These are phyloP conservation scores for Neohortaea acidophila DNA, from an alignment of 495 filamentous ascomycete genomes.

Conservation along the genomic window DNA sequence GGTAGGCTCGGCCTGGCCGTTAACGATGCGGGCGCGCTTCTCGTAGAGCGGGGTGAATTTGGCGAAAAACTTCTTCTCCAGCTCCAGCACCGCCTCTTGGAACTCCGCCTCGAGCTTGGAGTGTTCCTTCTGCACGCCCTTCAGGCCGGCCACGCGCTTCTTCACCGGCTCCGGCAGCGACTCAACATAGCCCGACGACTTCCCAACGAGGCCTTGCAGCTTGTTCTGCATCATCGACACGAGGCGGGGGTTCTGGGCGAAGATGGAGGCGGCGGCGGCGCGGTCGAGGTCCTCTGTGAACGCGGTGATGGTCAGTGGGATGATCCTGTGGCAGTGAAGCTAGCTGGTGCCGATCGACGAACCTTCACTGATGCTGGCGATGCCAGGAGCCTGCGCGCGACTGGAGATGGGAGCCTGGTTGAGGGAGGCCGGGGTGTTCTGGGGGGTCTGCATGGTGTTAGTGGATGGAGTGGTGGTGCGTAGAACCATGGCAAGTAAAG, in stretches of 20 bases:
- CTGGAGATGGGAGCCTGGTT: conserved; percentile 94
- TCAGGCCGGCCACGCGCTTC: conserved; percentile 82
- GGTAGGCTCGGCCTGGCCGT: conserved; percentile 72
- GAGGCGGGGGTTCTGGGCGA: conserved; percentile 83
- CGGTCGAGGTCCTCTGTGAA: conserved; percentile 76
- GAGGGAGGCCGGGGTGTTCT: conserved; percentile 21
- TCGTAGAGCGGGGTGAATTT: conserved; percentile 97
- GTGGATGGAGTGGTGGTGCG: not conserved
- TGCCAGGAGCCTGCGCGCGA: conserved; percentile 85
- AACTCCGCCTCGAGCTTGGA: conserved; percentile 94
- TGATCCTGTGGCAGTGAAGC: conserved; percentile 3
- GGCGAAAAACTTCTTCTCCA: conserved; percentile 98
- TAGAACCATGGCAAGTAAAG: not conserved
- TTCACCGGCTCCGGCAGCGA: conserved; percentile 77
- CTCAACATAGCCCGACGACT: conserved; percentile 95
- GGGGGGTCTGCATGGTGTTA: conserved; percentile 9
- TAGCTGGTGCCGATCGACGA: conserved; percentile 27
- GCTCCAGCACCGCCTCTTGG: conserved; percentile 90
- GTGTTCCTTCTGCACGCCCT: conserved; percentile 97
- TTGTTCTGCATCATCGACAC: conserved; percentile 95
- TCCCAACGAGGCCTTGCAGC: conserved; percentile 80
- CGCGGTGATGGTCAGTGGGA: not conserved
- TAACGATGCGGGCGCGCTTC: conserved; percentile 85
- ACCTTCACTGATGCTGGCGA: conserved; percentile 97
- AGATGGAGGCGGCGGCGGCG: conserved; percentile 72